Evolutionary conservation across 306 rosid species (phyloP).

Genomic region (Parietaria judaica): DNA sequence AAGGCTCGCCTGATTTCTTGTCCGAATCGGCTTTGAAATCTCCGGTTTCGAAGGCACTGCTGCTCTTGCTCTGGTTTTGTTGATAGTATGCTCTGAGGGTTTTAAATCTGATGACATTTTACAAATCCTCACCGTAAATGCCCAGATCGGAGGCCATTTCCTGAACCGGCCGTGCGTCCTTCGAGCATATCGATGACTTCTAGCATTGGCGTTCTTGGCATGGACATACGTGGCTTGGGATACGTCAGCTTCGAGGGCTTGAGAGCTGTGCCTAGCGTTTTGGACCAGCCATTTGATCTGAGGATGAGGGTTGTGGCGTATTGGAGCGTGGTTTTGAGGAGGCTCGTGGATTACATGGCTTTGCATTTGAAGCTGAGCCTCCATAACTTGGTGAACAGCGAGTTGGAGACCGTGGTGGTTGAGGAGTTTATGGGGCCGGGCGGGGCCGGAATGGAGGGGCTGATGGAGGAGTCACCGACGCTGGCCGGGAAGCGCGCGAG

Average conservation of each 20-base stretch:
- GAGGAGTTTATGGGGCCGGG: slow-evolving; percentile 15
- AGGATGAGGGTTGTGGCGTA: slow-evolving; percentile 42
- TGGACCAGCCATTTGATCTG: slow-evolving; percentile 34
- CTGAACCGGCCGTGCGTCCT: background rate
- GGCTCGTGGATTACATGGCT: slow-evolving; percentile 39
- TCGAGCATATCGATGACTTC: slow-evolving; percentile 16
- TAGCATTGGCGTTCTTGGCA: slow-evolving; percentile 18
- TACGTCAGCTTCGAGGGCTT: slow-evolving; percentile 1
- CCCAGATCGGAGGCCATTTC: slow-evolving; percentile 10
- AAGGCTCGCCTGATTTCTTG: background rate
- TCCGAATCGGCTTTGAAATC: background rate
- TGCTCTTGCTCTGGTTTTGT: background rate
- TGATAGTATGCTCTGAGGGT: slow-evolving; percentile 8
- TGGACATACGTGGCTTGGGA: slow-evolving; percentile 27
- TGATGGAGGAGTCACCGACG: slow-evolving; percentile 39
- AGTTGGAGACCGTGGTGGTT: slow-evolving; percentile 28
- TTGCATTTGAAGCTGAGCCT: slow-evolving; percentile 33
- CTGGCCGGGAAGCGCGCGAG: slow-evolving; percentile 32
- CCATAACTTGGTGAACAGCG: slow-evolving; percentile 22
- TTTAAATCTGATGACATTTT: slow-evolving; percentile 2
- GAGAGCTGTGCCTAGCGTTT: background rate
- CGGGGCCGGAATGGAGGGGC: slow-evolving; percentile 36
- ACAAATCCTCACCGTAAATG: background rate
- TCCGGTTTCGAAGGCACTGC: background rate
- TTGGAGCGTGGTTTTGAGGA: slow-evolving; percentile 41